These are phyloP conservation scores for Penicillium psychrofluorescens DNA, from an alignment of 495 filamentous ascomycete genomes.

Conservation along the genomic window DNA sequence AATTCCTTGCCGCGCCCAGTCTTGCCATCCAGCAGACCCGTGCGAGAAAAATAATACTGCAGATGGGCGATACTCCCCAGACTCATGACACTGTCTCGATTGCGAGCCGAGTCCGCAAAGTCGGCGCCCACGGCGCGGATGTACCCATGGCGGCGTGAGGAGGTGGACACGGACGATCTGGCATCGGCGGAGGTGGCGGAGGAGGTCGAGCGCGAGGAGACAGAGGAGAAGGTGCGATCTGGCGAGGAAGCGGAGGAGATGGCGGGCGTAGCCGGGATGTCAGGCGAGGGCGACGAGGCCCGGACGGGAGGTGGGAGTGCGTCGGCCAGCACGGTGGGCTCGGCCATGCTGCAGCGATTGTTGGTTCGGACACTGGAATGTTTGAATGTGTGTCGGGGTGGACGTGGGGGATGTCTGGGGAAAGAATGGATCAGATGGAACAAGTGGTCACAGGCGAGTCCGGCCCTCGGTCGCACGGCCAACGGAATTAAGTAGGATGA, in stretches of 20 bases:
- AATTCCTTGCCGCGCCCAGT: constrained; percentile 74
- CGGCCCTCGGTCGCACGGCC: constrained; percentile 2
- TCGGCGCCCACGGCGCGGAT: constrained; percentile 84
- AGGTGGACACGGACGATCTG: constrained; percentile 49
- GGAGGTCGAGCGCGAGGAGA: constrained; percentile 63
- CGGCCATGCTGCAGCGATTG: constrained; percentile 22
- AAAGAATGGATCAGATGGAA: no score
- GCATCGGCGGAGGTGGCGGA: constrained; percentile 51
- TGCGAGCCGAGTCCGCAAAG: constrained; percentile 83
- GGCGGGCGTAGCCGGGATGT: constrained; percentile 53
- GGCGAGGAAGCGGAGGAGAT: constrained; percentile 56
- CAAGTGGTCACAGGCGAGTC: no score
- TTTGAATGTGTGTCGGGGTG: constrained; percentile 1
- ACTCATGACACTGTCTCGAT: constrained; percentile 89
- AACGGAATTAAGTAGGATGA: constrained; percentile 4
- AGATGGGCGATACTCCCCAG: constrained; percentile 94
- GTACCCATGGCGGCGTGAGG: constrained; percentile 66
- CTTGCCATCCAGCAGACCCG: constrained; percentile 87
- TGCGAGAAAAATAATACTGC: constrained; percentile 97
- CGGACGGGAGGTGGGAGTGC: constrained; percentile 19
- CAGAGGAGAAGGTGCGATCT: constrained; percentile 68
- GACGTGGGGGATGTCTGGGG: not conserved
- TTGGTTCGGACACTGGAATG: not conserved
- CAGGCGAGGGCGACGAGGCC: constrained; percentile 53
- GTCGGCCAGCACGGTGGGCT: constrained; percentile 21